Percentiles rank a stretch among this genome's conserved stretches.
Evolutionary conservation across 495 filamentous ascomycete genomes (phyloP).

Genomic region (Penicillium mononematosum): DNA sequence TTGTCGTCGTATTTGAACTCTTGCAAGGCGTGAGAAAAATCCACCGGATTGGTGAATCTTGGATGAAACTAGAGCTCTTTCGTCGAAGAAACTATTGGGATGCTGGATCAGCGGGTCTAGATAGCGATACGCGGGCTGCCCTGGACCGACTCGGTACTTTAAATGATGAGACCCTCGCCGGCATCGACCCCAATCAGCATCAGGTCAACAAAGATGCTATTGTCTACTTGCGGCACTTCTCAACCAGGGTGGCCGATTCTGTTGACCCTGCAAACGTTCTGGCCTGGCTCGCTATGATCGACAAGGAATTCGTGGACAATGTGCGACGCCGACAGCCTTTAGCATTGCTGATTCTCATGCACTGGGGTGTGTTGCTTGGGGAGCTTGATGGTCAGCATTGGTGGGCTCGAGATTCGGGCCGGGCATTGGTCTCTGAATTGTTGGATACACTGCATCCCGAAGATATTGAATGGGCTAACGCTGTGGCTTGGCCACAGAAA

Average conservation of each 20-base stretch:
- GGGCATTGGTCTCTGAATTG: slow-evolving; percentile 34
- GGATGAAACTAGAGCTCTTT: slow-evolving; percentile 33
- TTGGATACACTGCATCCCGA: slow-evolving; percentile 20
- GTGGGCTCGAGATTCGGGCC: slow-evolving; percentile 40
- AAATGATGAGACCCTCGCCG: slow-evolving; percentile 27
- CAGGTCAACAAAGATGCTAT: slow-evolving; percentile 35
- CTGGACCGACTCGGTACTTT: slow-evolving; percentile 27
- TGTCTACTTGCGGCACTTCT: slow-evolving; percentile 30
- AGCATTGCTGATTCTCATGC: slow-evolving; percentile 37
- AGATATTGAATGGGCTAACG: slow-evolving; percentile 26
- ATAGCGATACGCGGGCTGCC: slow-evolving; percentile 28
- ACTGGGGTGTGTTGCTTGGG: slow-evolving; percentile 39
- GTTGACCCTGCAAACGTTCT: slow-evolving; percentile 33
- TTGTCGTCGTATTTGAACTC: slow-evolving; percentile 37
- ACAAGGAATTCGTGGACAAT: slow-evolving; percentile 38
- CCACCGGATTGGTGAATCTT: slow-evolving; percentile 29
- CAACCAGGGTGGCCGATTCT: slow-evolving; percentile 20
- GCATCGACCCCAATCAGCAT: slow-evolving; percentile 27
- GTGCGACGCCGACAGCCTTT: slow-evolving; percentile 34
- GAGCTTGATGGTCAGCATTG: slow-evolving; percentile 37
- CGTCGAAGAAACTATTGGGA: slow-evolving; percentile 23
- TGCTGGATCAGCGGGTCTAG: slow-evolving; percentile 10
- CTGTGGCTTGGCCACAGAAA: slow-evolving; percentile 34
- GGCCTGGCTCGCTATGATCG: slow-evolving; percentile 37
- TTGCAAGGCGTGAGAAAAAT: slow-evolving; percentile 41